These are phyloP conservation scores for Fusarium mexicanum DNA, from an alignment of 2,329 filamentous ascomycete species.

Conservation along the genomic window DNA sequence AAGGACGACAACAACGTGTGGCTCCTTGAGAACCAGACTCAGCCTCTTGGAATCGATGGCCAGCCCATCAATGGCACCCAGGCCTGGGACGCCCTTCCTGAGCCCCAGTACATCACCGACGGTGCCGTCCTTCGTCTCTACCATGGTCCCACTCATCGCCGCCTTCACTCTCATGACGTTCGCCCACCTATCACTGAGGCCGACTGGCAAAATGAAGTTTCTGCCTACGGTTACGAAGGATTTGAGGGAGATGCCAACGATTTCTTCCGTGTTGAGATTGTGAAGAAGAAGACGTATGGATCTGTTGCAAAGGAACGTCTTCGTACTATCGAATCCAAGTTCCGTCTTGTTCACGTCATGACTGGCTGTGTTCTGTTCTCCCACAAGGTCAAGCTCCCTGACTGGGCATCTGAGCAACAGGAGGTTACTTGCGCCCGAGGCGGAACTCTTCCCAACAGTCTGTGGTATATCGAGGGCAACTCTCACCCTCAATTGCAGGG, in stretches of 20 bases:
- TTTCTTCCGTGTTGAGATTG: constrained; percentile 92
- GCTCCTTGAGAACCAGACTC: constrained; percentile 94
- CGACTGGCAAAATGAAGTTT: constrained; percentile 96
- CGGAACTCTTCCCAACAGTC: constrained; percentile 91
- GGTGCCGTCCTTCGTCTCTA: constrained; percentile 85
- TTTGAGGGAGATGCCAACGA: constrained; percentile 98
- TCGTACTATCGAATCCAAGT: constrained; percentile 96
- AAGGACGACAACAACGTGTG: constrained; percentile 99
- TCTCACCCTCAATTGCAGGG: constrained; percentile 79
- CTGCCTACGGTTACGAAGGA: constrained; percentile 95
- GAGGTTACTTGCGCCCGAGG: constrained; percentile 97
- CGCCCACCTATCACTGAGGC: constrained; percentile 86
- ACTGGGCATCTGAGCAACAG: constrained; percentile 98
- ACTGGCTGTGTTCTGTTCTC: constrained; percentile 96
- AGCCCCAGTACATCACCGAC: constrained; percentile 76
- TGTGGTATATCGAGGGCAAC: constrained; percentile 97
- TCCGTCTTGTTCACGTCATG: constrained; percentile 95
- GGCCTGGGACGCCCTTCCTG: constrained; percentile 82
- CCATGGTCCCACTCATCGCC: constrained; percentile 83
- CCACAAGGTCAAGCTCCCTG: constrained; percentile 98
- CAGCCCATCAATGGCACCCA: constrained; percentile 80
- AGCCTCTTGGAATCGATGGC: constrained; percentile 81
- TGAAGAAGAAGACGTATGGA: constrained; percentile 86
- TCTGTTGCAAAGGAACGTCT: constrained; percentile 82
- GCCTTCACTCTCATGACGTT: constrained; percentile 95